These are phyloP conservation scores for Phylloporus sp. DNA, from an alignment of 768 basidiomycete genomes.

Conservation along the genomic window DNA sequence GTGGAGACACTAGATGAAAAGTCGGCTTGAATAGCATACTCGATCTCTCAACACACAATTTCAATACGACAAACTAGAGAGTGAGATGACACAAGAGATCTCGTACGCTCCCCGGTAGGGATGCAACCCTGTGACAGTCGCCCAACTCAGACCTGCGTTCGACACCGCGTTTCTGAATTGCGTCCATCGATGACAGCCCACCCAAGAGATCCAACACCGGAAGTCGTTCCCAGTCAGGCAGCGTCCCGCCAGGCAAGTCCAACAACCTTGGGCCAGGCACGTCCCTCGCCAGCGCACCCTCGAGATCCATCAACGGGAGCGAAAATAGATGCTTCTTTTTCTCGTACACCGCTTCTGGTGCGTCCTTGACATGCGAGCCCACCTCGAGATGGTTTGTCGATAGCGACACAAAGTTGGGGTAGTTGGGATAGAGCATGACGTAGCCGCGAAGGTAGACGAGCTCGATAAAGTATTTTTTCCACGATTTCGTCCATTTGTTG, in stretches of 20 bases:
- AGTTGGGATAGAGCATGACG: slow-evolving; percentile 90
- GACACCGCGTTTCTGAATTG: slow-evolving; percentile 34
- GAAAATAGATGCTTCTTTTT: slow-evolving; percentile 63
- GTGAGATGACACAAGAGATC: slow-evolving; percentile 20
- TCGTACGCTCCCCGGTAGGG: slow-evolving; percentile 22
- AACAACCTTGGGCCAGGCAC: slow-evolving; percentile 38
- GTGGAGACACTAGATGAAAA: too few relatives aligned
- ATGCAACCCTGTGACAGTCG: slow-evolving; percentile 23
- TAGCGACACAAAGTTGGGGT: slow-evolving; percentile 60
- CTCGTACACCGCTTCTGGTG: slow-evolving; percentile 41
- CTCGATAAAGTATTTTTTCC: slow-evolving; percentile 91
- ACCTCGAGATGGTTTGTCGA: slow-evolving; percentile 91
- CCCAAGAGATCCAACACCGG: slow-evolving; percentile 73
- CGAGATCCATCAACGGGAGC: slow-evolving; percentile 61
- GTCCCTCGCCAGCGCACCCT: slow-evolving; percentile 12
- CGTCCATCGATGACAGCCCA: slow-evolving; percentile 33
- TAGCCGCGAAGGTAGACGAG: slow-evolving; percentile 77
- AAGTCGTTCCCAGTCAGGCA: slow-evolving; percentile 53
- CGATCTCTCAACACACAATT: not conserved
- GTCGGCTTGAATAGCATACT: too few relatives aligned
- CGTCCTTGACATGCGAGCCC: slow-evolving; percentile 71
- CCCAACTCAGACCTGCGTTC: slow-evolving; percentile 34
- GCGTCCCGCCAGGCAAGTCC: slow-evolving; percentile 50
- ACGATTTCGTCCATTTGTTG: slow-evolving; percentile 75
- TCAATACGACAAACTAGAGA: slow-evolving; percentile 3